A percentile compares a stretch with the other conserved stretches of the same genome.
Evolutionary conservation across 2,329 filamentous ascomycete species (phyloP).

Genomic region (Xylariaceae sp.): DNA sequence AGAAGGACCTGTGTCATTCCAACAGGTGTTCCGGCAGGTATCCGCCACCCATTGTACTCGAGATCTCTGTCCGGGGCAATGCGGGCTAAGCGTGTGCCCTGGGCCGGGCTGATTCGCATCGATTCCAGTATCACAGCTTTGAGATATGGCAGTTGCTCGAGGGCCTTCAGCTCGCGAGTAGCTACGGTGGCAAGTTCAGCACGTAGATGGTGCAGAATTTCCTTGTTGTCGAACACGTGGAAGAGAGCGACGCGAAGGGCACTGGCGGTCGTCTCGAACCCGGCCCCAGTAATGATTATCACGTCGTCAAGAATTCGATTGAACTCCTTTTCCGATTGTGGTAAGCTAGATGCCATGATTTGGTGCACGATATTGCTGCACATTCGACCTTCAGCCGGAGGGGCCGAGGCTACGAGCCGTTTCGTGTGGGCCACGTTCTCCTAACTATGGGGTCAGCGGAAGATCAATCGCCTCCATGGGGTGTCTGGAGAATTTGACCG

Average conservation of each 20-base stretch:
- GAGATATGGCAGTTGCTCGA: conserved; percentile 36
- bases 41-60: conserved; percentile 21
- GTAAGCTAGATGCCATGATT: conserved; percentile 14
- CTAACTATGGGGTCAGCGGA: not conserved
- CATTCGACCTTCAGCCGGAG: not conserved
- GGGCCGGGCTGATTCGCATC: conserved; percentile 42
- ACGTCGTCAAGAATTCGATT: conserved; percentile 15
- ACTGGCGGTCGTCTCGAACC: conserved; percentile 16
- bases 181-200: conserved; percentile 6
- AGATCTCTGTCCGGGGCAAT: conserved; percentile 35
- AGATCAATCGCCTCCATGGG: not conserved
- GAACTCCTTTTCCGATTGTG: conserved; percentile 12
- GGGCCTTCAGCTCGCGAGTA: conserved; percentile 1
- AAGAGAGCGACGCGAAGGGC: conserved; percentile 14
- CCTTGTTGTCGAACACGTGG: conserved; percentile 15
- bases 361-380: conserved; percentile 11
- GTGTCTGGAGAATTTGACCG: not conserved
- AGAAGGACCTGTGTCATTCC: conserved; percentile 27
- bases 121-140: conserved; percentile 44
- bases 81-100: conserved; percentile 41
- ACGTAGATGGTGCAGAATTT: conserved; percentile 16
- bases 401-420: not conserved
- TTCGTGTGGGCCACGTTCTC: conserved; percentile 4
- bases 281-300: conserved; percentile 11
- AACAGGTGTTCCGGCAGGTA: conserved; percentile 27